phyloP scores from a whole-genome alignment of 2,329 filamentous ascomycete species.

The Blastomyces percursus region DNA sequence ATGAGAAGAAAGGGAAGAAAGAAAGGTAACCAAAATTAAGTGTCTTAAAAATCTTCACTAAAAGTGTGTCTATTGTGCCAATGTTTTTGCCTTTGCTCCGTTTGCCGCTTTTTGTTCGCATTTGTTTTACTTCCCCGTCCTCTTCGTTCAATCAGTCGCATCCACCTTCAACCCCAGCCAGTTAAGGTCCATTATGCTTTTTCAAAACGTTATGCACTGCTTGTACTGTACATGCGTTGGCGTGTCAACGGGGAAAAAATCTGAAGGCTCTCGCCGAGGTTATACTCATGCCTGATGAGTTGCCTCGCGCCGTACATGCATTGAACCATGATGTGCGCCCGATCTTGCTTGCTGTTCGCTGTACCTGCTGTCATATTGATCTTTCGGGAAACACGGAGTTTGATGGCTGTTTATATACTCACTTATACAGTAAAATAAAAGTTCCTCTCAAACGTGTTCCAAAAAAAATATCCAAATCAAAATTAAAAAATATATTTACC shows the following conservation, averaged over 20 bases:
- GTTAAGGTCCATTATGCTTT: too few relatives aligned
- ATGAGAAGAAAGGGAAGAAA: neutral
- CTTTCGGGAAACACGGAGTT: neutral
- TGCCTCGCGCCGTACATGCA: neutral
- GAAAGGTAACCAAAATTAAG: neutral
- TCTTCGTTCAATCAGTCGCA: neutral
- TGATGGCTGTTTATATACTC: neutral
- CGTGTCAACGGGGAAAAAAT: neutral
- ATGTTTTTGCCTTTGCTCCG: neutral
- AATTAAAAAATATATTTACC: neutral
- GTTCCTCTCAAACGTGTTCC: neutral
- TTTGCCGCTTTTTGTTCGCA: neutral
- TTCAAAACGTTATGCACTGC: neutral
- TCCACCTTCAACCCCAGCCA: neutral
- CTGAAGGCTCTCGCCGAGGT: neutral
- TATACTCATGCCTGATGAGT: neutral
- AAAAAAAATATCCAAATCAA: neutral
- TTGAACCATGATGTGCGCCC: neutral
- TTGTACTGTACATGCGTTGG: neutral
- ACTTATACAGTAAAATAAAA: neutral
- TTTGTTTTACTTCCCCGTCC: neutral
- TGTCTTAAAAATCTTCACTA: neutral
- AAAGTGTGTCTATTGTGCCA: neutral
- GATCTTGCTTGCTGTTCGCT: neutral
- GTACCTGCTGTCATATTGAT: neutral